Conservation (phyloP, 306 rosid species). For the Prunus mongolica region DNA sequence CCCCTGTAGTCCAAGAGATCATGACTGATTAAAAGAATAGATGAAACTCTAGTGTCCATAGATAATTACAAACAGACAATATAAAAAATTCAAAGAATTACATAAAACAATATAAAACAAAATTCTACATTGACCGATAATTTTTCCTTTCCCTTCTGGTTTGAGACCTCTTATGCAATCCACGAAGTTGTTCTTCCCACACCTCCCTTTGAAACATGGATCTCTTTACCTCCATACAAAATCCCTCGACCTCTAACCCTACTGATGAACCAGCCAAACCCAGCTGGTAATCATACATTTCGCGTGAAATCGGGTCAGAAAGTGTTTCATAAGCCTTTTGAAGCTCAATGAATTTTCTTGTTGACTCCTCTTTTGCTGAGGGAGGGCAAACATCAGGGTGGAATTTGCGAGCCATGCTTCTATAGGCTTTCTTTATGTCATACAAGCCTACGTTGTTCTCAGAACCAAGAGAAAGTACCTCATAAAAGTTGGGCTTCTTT, state of each 20-base stretch:
- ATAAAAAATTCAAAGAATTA: neutral
- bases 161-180: constrained; percentile 26
- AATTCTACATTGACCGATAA: neutral
- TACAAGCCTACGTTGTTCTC: constrained; percentile 17
- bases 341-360: constrained; percentile 33
- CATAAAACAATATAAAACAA: neutral
- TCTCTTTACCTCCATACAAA: neutral
- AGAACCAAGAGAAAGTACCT: constrained; percentile 26
- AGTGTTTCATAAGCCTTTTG: constrained; percentile 40
- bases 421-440: constrained; percentile 37
- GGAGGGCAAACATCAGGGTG: constrained; percentile 35
- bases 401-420: constrained; percentile 31
- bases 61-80: neutral
- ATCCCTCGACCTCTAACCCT: neutral
- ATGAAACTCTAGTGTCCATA: neutral
- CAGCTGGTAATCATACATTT: constrained; percentile 30
- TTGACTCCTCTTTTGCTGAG: constrained; percentile 25
- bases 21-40: no score
- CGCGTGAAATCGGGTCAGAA: constrained; percentile 29
- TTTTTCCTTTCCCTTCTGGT: constrained; percentile 19
- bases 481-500: constrained; percentile 23
- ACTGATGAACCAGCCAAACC: neutral
- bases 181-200: constrained; percentile 37
- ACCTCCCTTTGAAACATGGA: constrained; percentile 21
- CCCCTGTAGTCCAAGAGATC: no score